phyloP scores from a whole-genome alignment of 441 rosid species.

The Cnidoscolus chayamansa region DNA sequence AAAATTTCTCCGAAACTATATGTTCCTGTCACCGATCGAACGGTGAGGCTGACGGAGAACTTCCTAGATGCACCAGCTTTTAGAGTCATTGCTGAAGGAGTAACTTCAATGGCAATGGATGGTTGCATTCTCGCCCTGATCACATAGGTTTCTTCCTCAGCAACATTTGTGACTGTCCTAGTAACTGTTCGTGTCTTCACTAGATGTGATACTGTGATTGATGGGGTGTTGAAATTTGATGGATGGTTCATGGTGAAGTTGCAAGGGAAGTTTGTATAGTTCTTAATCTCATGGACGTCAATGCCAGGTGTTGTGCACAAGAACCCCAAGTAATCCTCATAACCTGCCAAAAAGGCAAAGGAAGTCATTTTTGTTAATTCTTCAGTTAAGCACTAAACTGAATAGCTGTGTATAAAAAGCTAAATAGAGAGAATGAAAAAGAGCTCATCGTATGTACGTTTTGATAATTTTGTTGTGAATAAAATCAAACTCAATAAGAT shows the following conservation, averaged over 20 bases:
- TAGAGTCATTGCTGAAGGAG: conserved; percentile 88
- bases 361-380: background rate
- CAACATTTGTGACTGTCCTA: conserved; percentile 79
- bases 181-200: conserved; percentile 61
- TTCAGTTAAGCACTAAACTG: background rate
- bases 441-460: background rate
- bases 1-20: conserved; percentile 80
- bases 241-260: conserved; percentile 73
- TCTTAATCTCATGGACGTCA: conserved; percentile 61
- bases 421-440: background rate
- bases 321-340: conserved; percentile 81
- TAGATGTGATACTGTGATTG: conserved; percentile 77
- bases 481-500: background rate
- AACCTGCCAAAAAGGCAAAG: conserved; percentile 43
- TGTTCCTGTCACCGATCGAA: conserved; percentile 56
- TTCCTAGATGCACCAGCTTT: conserved; percentile 56
- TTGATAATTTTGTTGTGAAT: background rate
- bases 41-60: conserved; percentile 64
- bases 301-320: conserved; percentile 95
- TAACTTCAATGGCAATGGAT: conserved; percentile 65
- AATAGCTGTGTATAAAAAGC: background rate
- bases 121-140: conserved; percentile 81
- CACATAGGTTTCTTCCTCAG: conserved; percentile 75
- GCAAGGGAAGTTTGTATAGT: conserved; percentile 74
- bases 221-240: conserved; percentile 80